These are phyloP conservation scores for Xerophyta viscosa DNA, from an alignment of 106 monocot species.

Conservation along the genomic window DNA sequence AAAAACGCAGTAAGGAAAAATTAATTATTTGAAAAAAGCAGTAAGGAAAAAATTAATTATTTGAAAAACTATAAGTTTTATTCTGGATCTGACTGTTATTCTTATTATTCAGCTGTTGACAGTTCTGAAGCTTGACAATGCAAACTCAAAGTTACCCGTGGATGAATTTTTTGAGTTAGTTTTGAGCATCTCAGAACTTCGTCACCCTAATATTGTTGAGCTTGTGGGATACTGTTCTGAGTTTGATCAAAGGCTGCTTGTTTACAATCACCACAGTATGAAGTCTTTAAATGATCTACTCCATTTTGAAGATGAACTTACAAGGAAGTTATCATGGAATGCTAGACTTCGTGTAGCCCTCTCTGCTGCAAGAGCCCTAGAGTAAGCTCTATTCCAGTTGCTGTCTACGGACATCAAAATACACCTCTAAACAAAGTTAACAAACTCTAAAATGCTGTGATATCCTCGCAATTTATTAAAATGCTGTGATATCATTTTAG, in stretches of 20 bases:
- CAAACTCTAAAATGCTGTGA: no score
- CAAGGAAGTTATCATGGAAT: constrained; percentile 69
- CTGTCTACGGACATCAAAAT: no score
- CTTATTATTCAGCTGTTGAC: constrained; percentile 51
- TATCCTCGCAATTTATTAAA: no score
- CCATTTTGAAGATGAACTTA: constrained; percentile 59
- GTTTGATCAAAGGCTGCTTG: constrained; percentile 72
- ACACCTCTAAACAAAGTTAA: no score
- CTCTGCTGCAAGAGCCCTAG: constrained; percentile 85
- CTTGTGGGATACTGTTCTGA: constrained; percentile 96
- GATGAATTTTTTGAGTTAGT: constrained; percentile 79
- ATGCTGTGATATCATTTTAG: no score
- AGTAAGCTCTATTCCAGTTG: no score
- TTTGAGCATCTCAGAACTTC: constrained; percentile 56
- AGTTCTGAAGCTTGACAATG: constrained; percentile 82
- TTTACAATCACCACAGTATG: constrained; percentile 72
- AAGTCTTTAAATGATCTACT: constrained; percentile 71
- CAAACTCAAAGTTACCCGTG: constrained; percentile 48
- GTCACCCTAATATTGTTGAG: constrained; percentile 74
- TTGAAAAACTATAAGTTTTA: no score
- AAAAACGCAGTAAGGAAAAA: no score
- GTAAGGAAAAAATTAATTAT: no score
- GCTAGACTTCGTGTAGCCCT: constrained; percentile 70
- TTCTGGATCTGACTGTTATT: constrained; percentile 7
- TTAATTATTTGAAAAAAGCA: no score